A percentile compares a stretch with the other conserved stretches of the same genome.
phyloP scores from a whole-genome alignment of 345 rosid species.

The Citrus glauca region DNA sequence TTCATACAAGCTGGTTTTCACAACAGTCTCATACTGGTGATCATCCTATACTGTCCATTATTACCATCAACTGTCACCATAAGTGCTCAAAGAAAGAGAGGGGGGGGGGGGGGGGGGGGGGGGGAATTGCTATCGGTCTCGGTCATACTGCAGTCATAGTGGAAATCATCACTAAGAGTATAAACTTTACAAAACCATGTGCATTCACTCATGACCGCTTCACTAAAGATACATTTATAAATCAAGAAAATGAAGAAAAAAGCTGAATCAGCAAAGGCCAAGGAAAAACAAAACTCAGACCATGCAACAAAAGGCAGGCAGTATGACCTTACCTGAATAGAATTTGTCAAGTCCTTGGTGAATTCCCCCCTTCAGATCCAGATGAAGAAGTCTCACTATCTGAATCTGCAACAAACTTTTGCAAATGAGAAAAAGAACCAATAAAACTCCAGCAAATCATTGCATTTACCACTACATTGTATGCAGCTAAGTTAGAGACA shows the following conservation, averaged over 20 bases:
- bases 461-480: neutral
- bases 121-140: no score
- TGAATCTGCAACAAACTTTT: conserved; percentile 55
- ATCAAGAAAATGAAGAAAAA: neutral
- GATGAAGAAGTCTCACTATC: conserved; percentile 93
- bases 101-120: no score
- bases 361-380: conserved; percentile 71
- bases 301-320: neutral
- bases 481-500: neutral
- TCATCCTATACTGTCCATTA: neutral
- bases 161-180: neutral
- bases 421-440: conserved; percentile 5
- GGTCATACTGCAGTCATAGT: neutral
- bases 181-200: neutral
- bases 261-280: neutral
- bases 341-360: conserved; percentile 26
- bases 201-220: neutral
- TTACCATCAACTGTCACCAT: neutral
- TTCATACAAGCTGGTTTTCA: neutral
- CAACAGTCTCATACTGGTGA: neutral
- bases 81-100: no score
- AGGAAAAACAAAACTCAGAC: neutral
- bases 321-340: conserved; percentile 23
- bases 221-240: neutral
- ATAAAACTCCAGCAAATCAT: neutral